Evolutionary conservation across 768 basidiomycete species (phyloP), one percentile per base, ranked within the genome.

Genomic region (Russula earlei): DNA sequence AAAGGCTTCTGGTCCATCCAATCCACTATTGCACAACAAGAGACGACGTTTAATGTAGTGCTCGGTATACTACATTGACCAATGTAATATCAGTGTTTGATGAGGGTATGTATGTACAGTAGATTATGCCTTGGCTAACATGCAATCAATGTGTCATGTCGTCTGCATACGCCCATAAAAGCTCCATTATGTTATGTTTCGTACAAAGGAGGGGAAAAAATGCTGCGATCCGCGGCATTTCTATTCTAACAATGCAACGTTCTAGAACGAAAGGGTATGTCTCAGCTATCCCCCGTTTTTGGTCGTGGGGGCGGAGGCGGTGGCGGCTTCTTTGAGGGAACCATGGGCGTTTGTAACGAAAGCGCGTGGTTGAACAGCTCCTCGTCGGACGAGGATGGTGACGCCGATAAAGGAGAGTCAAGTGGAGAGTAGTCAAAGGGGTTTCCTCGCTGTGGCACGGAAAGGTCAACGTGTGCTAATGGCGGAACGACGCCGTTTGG

Each of bases 321-420:
- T 3, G 54, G 66, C 27, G 61, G 54, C 27, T 55, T 63, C 58
- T 74, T 68, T 24, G 69, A 65, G 2, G 78, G 75, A 14, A 68
- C 75, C 62, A 89, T 79, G 8, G 87, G 85, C 47, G 81, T 74
- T 61, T 83, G 88, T 49, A 89, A 66, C n/a, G 80, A 73, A 38
- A 84, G 72, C 6, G 87, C 87, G 63, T 87, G 78, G 70, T 89
- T 62, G 59, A 62, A 92, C 19, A 92, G 71, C 64, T 91, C 88
- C 66, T 92, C 90, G 60, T 92, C 90, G 2, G 87, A 88, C 8
- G 87, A 85, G 8, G 90, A 86, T 6, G 86, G 85, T 4, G 84
- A 88, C 3, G 84, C 83, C 14, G 87, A 85, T 33, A 82, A 62
- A 6, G 84, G 77, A 0, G 86, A 87, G 41, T 81, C 79, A 46